A percentile compares a stretch with the other conserved stretches of the same genome.
Conservation (phyloP, 1,284 basidiomycete species). For the Kalmanozyma brasiliensis region DNA sequence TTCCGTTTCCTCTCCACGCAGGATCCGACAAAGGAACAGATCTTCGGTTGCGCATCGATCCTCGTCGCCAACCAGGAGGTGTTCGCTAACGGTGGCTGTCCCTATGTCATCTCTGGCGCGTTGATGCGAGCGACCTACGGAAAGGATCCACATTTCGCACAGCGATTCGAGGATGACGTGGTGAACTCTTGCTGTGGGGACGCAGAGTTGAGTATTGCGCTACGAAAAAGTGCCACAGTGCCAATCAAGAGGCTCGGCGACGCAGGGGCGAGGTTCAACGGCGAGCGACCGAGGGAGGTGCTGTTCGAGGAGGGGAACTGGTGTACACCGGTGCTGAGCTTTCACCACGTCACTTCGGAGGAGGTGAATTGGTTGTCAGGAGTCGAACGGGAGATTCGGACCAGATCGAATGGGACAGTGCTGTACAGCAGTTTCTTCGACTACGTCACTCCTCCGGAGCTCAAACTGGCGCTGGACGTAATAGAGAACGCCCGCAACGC, state of each 20-base stretch:
- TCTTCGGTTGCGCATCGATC: constrained; percentile 27
- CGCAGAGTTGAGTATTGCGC: constrained; percentile 34
- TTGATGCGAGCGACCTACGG: constrained; percentile 37
- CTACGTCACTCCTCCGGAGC: constrained; percentile 10
- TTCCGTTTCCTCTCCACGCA: constrained; percentile 24
- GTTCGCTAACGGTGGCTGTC: constrained; percentile 39
- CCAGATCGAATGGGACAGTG: constrained; percentile 2
- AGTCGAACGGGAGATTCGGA: constrained; percentile 20
- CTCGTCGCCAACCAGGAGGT: constrained; percentile 18
- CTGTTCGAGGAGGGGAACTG: constrained; percentile 21
- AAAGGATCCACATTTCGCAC: constrained; percentile 15
- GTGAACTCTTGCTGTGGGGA: constrained; percentile 35
- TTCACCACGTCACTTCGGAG: constrained; percentile 31
- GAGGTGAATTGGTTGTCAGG: constrained; percentile 6
- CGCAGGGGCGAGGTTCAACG: constrained; percentile 20
- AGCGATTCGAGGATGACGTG: constrained; percentile 20
- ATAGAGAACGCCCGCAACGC: background rate
- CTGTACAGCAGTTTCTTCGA: constrained; percentile 31
- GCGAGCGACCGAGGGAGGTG: constrained; percentile 20
- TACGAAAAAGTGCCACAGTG: constrained; percentile 15
- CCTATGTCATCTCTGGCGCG: constrained; percentile 31
- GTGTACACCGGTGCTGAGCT: constrained; percentile 29
- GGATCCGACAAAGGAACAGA: constrained; percentile 11
- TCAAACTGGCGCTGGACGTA: constrained; percentile 1
- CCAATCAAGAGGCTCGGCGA: constrained; percentile 14